A percentile compares a stretch with the other conserved stretches of the same genome.
Evolutionary conservation across 805 yeast genomes (phyloP).

Genomic region (Ogataea angusta): DNA sequence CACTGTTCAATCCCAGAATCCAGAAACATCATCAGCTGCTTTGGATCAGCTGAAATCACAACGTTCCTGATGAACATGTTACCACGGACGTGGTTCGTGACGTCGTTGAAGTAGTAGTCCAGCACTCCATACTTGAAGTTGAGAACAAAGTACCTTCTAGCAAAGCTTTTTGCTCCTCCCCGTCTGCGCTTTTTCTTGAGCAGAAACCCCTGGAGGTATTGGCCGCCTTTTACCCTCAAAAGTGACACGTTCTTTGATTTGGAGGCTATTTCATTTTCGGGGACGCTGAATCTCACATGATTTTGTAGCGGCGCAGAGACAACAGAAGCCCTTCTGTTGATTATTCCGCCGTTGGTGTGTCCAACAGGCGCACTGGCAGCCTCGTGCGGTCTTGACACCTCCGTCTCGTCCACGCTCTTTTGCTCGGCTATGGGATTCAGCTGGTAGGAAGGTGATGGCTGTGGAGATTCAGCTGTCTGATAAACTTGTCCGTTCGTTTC

Average conservation of each 20-base stretch:
- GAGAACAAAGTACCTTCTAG: constrained; percentile 77
- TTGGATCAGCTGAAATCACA: constrained; percentile 74
- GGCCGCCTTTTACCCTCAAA: constrained; percentile 55
- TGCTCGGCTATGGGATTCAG: constrained; percentile 12
- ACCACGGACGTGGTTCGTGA: constrained; percentile 76
- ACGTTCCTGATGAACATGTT: constrained; percentile 84
- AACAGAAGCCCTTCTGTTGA: constrained; percentile 3
- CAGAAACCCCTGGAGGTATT: constrained; percentile 72
- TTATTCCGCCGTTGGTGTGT: not conserved
- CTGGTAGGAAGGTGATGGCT: constrained; percentile 5
- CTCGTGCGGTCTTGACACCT: not conserved
- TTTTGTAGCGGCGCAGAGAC: constrained; percentile 6
- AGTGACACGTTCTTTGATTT: constrained; percentile 28
- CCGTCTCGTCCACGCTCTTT: constrained; percentile 7
- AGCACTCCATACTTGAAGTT: constrained; percentile 80
- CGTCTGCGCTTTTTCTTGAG: constrained; percentile 70
- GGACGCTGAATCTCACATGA: constrained; percentile 29
- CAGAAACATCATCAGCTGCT: constrained; percentile 65
- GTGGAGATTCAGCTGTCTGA: not conserved
- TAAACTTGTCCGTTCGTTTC: constrained; percentile 7
- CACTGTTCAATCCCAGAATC: constrained; percentile 96
- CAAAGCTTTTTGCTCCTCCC: constrained; percentile 81
- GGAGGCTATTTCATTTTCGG: constrained; percentile 14
- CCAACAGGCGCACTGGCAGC: constrained; percentile 3
- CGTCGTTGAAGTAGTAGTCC: constrained; percentile 72